phyloP scores from a whole-genome alignment of 2,329 filamentous ascomycete species.

The Ophiostoma pallidulum region DNA sequence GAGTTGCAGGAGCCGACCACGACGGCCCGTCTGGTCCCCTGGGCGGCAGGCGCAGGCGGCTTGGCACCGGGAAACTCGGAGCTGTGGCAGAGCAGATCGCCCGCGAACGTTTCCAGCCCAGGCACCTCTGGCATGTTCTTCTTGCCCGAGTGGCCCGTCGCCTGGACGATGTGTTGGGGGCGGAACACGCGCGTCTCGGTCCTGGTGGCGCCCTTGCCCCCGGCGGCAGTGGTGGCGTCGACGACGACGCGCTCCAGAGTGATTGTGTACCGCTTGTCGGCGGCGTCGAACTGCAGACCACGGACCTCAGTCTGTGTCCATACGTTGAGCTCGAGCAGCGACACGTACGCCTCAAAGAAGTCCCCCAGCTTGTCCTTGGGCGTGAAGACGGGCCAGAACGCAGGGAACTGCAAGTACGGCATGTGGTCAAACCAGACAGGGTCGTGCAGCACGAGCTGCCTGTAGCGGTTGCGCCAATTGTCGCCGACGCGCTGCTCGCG shows the following conservation, averaged over 20 bases:
- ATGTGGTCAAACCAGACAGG: slow-evolving; percentile 53
- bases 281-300: slow-evolving; percentile 40
- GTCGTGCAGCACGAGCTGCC: slow-evolving; percentile 59
- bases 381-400: slow-evolving; percentile 59
- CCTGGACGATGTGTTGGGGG: slow-evolving; percentile 55
- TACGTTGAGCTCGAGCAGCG: slow-evolving; percentile 56
- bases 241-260: slow-evolving; percentile 38
- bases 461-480: slow-evolving; percentile 55
- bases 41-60: slow-evolving; percentile 21
- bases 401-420: slow-evolving; percentile 55
- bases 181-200: slow-evolving; percentile 44
- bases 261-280: slow-evolving; percentile 44
- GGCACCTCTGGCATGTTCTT: slow-evolving; percentile 50
- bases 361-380: slow-evolving; percentile 63
- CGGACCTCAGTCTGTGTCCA: slow-evolving; percentile 48
- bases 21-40: slow-evolving; percentile 39
- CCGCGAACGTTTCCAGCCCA: slow-evolving; percentile 43
- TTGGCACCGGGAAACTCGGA: slow-evolving; percentile 39
- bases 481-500: slow-evolving; percentile 49
- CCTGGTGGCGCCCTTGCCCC: too few species aligned
- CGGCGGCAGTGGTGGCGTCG: slow-evolving; percentile 35
- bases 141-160: slow-evolving; percentile 60
- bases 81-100: slow-evolving; percentile 45
- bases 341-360: slow-evolving; percentile 58
- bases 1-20: slow-evolving; percentile 52